phyloP scores from a whole-genome alignment of 306 rosid genomes.

The Cicer judaicum region DNA sequence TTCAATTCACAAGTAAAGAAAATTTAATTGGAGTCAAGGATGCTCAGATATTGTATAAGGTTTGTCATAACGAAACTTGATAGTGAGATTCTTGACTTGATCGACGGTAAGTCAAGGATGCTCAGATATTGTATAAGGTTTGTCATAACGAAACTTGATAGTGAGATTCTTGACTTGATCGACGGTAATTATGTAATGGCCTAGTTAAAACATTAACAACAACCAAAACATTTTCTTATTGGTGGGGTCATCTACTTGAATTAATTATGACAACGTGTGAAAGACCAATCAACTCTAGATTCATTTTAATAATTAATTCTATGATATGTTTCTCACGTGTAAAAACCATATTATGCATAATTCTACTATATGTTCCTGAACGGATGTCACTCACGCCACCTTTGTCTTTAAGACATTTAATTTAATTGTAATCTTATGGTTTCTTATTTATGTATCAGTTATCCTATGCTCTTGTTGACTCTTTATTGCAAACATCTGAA shows the following conservation, averaged over 20 bases:
- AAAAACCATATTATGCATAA: constrained; percentile 5
- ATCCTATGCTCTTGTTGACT: neutral
- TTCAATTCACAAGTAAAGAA: constrained; percentile 20
- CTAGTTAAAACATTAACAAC: constrained; percentile 5
- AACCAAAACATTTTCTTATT: constrained; percentile 15
- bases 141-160: neutral
- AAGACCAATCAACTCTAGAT: neutral
- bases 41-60: neutral
- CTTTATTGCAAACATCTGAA: neutral
- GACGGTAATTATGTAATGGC: neutral
- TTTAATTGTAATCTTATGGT: neutral
- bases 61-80: neutral
- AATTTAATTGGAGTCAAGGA: constrained; percentile 12
- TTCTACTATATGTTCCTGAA: constrained; percentile 11
- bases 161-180: constrained; percentile 1
- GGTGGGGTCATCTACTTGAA: neutral
- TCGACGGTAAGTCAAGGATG: neutral
- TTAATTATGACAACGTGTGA: neutral
- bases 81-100: constrained; percentile 11
- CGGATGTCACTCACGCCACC: neutral
- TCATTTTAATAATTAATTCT: neutral
- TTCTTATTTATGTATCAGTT: neutral
- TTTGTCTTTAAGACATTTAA: neutral
- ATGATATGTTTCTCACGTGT: neutral
- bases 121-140: neutral